Base-by-base conservation (phyloP, 2,329 filamentous ascomycete genomes). In the Colletotrichum karsti region DNA sequence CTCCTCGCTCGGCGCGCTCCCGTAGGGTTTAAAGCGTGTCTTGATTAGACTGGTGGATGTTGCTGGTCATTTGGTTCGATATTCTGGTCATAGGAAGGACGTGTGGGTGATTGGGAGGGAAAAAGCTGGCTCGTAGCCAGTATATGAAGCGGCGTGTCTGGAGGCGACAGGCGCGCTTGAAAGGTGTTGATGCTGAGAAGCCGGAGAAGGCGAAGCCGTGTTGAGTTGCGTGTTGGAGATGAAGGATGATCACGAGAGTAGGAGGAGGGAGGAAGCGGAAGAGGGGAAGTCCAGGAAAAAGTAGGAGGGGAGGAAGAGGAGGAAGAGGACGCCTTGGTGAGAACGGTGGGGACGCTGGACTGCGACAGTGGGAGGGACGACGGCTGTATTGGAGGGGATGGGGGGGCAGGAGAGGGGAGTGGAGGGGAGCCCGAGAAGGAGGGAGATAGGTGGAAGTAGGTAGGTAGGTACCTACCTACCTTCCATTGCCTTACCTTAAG, bases 11-110 rank as follows among this genome's bases (percentile, higher is more conserved):
- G 84, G 83, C 85, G 85, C 86, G 83, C 84, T 89, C 87, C 87
- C 89, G 88, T 90, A 84, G 84, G 86, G 81, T 88, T 91, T 88
- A 91, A 91, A 91, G 89, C 85, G 88, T 90, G 88, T 86, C 87
- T 84, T 67, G 63, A 67, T 54, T 66, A 69, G 63, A 68, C 63
- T 71, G 73, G 71, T 74, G 71, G 73, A 73, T 72, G 73, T 69
- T 65, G 64, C 51, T 69, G 65, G 60, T 72, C 70, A 72, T 72
- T 70, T 71, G 70, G 69, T 64, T 71, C 54, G 70, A 63, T 71
- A 67, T 71, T 66, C 69, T 71, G 54, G 55, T 69, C 70, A 71
- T 71, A 75, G 74, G 73, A 76, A 70, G 64, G 42, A 69, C 54
- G 58, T 64, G 7, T 68, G 56, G 30, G 42, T 55, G 61, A 26